Evolutionary conservation across 352 stramenopile species (phyloP), one percentile per base, ranked within the genome.

Genomic region (Phytophthora chlamydospora): DNA sequence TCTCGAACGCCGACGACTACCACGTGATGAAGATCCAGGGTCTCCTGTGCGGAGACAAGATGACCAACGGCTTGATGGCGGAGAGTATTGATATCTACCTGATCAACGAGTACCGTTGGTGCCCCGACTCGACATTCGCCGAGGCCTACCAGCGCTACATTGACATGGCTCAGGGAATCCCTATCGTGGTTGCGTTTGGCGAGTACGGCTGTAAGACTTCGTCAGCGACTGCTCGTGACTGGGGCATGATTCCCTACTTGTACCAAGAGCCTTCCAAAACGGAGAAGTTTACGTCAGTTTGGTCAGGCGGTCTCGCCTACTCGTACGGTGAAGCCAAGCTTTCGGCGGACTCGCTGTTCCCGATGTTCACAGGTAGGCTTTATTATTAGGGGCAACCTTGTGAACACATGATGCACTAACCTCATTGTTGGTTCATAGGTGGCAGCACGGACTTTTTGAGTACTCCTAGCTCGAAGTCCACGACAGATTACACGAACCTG

Each of bases 41-140:
- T 12, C 66, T 96, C 4, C 67, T 96, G 4, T 96, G 87, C 34
- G 87, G 85, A 57, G 87, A 96, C 70, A 89, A 77, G 51, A 90
- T 95, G 78, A 83, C 76, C 34, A 71, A 96, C 48, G 87, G 87
- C 13, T 69, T 90, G 65, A 94, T 91, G 83, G 13, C 73, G 40
- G 78, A 89, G 58, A 93, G 82, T 69, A 93, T 96, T 41, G 87
- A 96, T 60, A 94, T 96, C 27, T 95, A 92, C 58, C 57, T 96
- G 31, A 91, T 96, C 61, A 96, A 96, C 66, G 85, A 94, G 62
- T 96, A 96, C 62, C 87, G 87, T 62, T 96, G 84, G 83, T 96
- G 87, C 48, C 70, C 79, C 7, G 74, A 75, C 32, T 89, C 73
- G 35, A 87, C 77, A 10, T 95, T 90, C 33, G 72, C 70, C 0